Base-by-base conservation (phyloP, 257 asterid genomes). In the Datura wrightii region DNA sequence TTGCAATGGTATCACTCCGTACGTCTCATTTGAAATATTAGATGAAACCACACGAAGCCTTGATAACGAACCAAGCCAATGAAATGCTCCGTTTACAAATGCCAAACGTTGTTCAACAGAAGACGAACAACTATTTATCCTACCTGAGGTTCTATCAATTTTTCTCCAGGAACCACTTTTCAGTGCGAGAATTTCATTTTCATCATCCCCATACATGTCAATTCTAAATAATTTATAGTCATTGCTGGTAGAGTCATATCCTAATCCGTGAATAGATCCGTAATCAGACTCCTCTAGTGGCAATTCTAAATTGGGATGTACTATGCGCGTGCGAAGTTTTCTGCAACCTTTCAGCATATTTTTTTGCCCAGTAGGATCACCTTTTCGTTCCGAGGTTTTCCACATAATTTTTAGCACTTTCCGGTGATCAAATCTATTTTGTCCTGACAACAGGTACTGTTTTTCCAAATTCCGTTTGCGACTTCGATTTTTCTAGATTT, bases 251-350 rank as follows among this genome's bases (percentile, higher is more conserved):
- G 65, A 58, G 65, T 56, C 63, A 56, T 56, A 56, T 2, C 31
- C 63, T 31, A 56, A 56, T 56, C 63, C 31, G 2, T 56, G 18
- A 56, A 31, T 16, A 56, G 63, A 56, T 56, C 63, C 10, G 10
- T 6, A 10, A 56, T 56, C 91, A 96, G 31, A 24, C 31, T 24
- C 31, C 31, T 24, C 31, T 1, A 1, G 31, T 24, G 31, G 31
- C 31, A 24, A 24, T 24, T 24, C 31, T 24, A 24, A 24, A 24
- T 24, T 24, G 31, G 31, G 31, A 24, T 24, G 31, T 24, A 24
- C 31, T 24, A 24, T 24, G 31, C 31, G 31, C 31, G 31, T 24
- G 31, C 31, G 31, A 24, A 24, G 31, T 24, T 24, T 24, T 24
- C 31, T 24, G 31, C 31, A 24, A 24, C 31, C 1, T 24, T 24